Evolutionary conservation across 176 grass and related monocot species (phyloP).

Genomic region (Puccinellia tenuiflora): DNA sequence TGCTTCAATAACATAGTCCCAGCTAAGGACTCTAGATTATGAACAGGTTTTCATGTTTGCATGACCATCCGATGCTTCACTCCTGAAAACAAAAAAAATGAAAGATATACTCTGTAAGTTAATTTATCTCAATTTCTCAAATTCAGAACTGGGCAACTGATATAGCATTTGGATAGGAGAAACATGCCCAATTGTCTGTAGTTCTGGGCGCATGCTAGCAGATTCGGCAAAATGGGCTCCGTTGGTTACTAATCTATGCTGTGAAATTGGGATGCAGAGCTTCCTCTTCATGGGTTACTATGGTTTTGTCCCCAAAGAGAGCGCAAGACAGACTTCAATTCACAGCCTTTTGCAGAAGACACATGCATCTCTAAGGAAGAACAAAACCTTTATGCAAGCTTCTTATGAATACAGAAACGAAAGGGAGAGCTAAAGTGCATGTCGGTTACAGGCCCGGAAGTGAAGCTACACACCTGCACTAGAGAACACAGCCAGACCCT

Average conservation of each 20-base stretch:
- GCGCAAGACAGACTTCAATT: neutral
- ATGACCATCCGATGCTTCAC: constrained; percentile 19
- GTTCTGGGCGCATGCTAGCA: neutral
- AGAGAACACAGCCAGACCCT: neutral
- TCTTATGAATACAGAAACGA: neutral
- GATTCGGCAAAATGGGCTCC: neutral
- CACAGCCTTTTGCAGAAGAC: constrained; percentile 4
- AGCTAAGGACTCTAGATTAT: constrained; percentile 10
- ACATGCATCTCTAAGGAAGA: neutral
- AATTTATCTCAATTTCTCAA: neutral
- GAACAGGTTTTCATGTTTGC: neutral
- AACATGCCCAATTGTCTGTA: neutral
- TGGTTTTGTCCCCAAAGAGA: constrained; percentile 1
- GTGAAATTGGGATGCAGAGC: neutral
- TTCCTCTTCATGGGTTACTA: neutral
- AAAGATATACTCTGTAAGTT: neutral
- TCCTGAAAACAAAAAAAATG: constrained; percentile 3
- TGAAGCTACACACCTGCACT: neutral
- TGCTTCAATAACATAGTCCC: constrained; percentile 20
- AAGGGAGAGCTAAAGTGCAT: constrained; percentile 23
- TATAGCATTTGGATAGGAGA: neutral
- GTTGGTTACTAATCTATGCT: neutral
- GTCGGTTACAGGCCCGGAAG: neutral
- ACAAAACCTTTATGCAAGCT: constrained; percentile 5
- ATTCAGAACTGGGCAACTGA: neutral